Evolutionary conservation across 2,329 filamentous ascomycete species (phyloP).

Genomic region (Calonectria pteridis): DNA sequence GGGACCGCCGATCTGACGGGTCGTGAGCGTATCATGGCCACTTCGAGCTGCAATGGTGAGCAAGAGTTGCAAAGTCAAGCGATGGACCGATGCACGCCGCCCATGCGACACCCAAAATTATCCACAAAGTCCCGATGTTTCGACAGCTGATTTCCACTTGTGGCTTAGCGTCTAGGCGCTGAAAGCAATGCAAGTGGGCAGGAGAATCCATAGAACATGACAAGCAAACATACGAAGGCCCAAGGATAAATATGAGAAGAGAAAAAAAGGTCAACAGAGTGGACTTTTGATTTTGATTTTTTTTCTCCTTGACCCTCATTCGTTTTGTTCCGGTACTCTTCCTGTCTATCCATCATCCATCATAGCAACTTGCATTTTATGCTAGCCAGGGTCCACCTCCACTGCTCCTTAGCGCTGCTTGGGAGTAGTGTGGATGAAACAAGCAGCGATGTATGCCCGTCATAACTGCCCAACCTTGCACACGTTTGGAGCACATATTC

Average conservation of each 20-base stretch:
- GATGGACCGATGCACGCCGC: constrained; percentile 9
- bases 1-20: constrained; percentile 34
- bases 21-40: constrained; percentile 48
- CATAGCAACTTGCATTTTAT: not conserved
- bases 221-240: not conserved
- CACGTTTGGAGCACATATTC: constrained; percentile 3
- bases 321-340: too few species aligned
- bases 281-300: not conserved
- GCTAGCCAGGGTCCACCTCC: constrained; percentile 32
- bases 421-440: constrained; percentile 19
- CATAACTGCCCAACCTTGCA: constrained; percentile 12
- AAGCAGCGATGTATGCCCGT: constrained; percentile 5
- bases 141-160: constrained; percentile 41
- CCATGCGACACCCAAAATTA: constrained; percentile 27
- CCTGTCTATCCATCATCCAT: not conserved
- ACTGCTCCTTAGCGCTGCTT: constrained; percentile 33
- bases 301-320: not conserved
- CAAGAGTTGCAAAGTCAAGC: constrained; percentile 2
- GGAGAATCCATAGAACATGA: not conserved
- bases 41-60: constrained; percentile 32
- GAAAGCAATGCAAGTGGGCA: not conserved
- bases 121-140: constrained; percentile 7
- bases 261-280: not conserved
- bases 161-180: constrained; percentile 36
- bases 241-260: not conserved